Conservation (phyloP, 1,284 basidiomycete genomes). For the Trametes pubescens region DNA sequence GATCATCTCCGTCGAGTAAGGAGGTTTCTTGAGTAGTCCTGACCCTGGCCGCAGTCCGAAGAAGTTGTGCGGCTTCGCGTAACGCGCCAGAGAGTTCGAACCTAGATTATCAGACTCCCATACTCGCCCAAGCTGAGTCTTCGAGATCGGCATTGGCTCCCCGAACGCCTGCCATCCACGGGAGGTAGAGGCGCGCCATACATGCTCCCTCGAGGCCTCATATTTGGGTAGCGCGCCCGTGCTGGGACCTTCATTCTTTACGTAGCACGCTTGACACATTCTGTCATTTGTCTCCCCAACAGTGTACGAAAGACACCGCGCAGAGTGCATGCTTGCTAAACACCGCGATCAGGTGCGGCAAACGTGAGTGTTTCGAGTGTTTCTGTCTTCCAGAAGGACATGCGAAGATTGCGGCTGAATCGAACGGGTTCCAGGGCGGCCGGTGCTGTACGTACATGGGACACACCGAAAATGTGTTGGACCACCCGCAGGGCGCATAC, state of each 20-base stretch:
- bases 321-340: neutral
- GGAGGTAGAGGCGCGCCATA: too few species aligned
- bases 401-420: conserved; percentile 1
- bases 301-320: neutral
- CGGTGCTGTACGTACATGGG: conserved; percentile 16
- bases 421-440: conserved; percentile 3
- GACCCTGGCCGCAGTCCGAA: neutral
- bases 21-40: neutral
- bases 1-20: neutral
- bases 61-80: neutral
- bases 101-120: neutral
- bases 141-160: conserved; percentile 1
- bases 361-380: conserved; percentile 22
- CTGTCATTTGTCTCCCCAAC: neutral
- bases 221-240: too few species aligned
- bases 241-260: neutral
- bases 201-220: neutral
- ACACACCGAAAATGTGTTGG: neutral
- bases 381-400: conserved; percentile 8
- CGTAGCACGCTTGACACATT: conserved; percentile 2
- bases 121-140: neutral
- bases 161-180: conserved; percentile 3
- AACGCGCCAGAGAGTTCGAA: neutral
- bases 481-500: neutral
- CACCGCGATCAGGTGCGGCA: conserved; percentile 5